Conservation (phyloP, 495 filamentous ascomycete genomes). For the Extremus antarcticus region DNA sequence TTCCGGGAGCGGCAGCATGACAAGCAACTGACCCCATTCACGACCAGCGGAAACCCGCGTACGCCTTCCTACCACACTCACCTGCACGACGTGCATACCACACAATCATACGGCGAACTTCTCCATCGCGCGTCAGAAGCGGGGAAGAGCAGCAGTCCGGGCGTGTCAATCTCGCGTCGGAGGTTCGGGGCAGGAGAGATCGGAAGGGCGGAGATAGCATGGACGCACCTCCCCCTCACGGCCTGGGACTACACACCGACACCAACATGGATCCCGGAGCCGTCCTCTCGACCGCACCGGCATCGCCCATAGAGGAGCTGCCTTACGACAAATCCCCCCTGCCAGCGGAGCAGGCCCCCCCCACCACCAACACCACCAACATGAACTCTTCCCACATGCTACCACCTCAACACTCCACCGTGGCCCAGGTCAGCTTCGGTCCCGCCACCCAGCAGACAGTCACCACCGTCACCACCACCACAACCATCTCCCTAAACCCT, state of each 20-base stretch:
- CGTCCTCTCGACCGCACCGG: constrained; percentile 17
- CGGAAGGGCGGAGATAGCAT: background rate
- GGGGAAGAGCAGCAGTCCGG: background rate
- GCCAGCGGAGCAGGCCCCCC: background rate
- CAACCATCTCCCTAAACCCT: constrained; percentile 79
- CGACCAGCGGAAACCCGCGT: background rate
- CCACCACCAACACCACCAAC: constrained; percentile 1
- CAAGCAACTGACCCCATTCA: background rate
- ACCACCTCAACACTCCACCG: constrained; percentile 25
- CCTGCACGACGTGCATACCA: background rate
- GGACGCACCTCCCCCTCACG: background rate
- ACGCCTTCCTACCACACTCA: background rate
- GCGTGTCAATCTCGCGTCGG: background rate
- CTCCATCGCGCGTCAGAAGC: background rate
- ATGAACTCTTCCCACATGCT: background rate
- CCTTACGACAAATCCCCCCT: background rate
- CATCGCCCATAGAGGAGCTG: constrained; percentile 12
- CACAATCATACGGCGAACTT: background rate
- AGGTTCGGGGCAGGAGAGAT: background rate
- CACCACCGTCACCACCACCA: constrained; percentile 90
- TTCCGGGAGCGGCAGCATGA: background rate
- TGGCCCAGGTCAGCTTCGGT: constrained; percentile 60
- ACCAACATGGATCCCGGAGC: background rate
- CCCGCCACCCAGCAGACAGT: constrained; percentile 65
- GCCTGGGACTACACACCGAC: background rate